Conservation (phyloP, 345 rosid species). For the Eucalyptus erythrocorys region DNA sequence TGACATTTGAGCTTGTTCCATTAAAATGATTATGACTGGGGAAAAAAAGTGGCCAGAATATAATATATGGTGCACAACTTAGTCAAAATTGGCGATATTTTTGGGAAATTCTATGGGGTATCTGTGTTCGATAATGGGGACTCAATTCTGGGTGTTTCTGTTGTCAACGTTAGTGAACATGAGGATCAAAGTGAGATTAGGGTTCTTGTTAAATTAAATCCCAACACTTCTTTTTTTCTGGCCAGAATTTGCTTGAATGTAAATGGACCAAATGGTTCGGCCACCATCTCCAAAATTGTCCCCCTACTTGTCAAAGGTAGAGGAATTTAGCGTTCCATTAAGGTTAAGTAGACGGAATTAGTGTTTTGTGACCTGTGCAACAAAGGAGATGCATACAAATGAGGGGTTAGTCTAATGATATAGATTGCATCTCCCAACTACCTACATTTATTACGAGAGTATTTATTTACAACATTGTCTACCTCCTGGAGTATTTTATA, state of each 20-base stretch:
- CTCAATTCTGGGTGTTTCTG: not conserved
- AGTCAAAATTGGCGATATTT: not conserved
- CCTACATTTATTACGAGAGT: not conserved
- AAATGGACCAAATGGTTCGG: not conserved
- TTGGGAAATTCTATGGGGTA: not conserved
- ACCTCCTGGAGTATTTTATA: no score
- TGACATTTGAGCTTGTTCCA: not conserved
- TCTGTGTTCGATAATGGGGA: not conserved
- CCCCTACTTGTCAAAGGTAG: not conserved
- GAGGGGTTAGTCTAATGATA: not conserved
- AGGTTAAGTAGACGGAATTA: not conserved
- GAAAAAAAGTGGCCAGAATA: not conserved
- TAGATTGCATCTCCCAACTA: not conserved
- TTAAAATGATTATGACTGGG: not conserved
- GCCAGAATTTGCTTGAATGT: not conserved
- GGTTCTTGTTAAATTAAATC: not conserved
- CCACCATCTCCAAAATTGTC: not conserved
- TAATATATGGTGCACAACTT: not conserved
- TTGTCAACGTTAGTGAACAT: not conserved
- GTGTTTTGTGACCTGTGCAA: not conserved
- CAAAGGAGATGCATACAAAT: not conserved
- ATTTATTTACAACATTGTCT: no score
- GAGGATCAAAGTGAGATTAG: not conserved
- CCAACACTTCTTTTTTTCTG: not conserved
- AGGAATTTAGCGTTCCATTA: not conserved